Base-by-base conservation (phyloP, 768 basidiomycete genomes). In the Cystoderma amianthinum region DNA sequence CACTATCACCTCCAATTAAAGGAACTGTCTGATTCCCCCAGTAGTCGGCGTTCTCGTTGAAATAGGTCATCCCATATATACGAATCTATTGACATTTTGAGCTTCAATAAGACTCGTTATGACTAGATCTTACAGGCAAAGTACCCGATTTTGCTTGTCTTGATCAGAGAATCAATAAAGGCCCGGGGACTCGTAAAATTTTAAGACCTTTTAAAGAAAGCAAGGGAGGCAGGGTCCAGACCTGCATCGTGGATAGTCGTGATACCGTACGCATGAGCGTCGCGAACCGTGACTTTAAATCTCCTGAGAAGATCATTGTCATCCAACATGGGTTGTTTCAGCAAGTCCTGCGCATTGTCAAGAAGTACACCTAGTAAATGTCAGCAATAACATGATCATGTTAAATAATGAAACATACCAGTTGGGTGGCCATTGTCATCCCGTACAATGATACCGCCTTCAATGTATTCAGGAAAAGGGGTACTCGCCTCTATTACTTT, bases 241-340 rank as follows among this genome's bases (percentile, higher is more conserved):
- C 80, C 84, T 10, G 93, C 93, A 57, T 96, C 93, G 54, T 94
- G 91, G 28, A 96, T 76, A 1, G 83, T 77, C 0, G 90, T 92
- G 43, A 96, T 57, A 4, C 93, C 93, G 40, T 71, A 61, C 2
- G 74, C 62, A 36, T 89, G 68, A 7, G 83, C 87, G 53, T 91
- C 79, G 30, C 67, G 62, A 16, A 85, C 74, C 5, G 87, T 74
- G 24, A 70, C 63, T 33, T 69, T 64, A 57, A 83, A 93, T 17
- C 68, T 70, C 51, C 72, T 69, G 42, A 74, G 52, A 33, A 90
- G 67, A 47, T 85, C 79, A 20, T 60, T 64, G 50, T 85, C 75
- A 1, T 82, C 84, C 42, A 78, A 69, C 16, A 71, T 61, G 0
- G 87, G 85, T 42, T 74, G 74, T 40, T 66, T 69, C 24, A 91